Percentiles rank a stretch among this genome's conserved stretches.
phyloP scores from a whole-genome alignment of 768 basidiomycete genomes.

The Clathrus columnatus region DNA sequence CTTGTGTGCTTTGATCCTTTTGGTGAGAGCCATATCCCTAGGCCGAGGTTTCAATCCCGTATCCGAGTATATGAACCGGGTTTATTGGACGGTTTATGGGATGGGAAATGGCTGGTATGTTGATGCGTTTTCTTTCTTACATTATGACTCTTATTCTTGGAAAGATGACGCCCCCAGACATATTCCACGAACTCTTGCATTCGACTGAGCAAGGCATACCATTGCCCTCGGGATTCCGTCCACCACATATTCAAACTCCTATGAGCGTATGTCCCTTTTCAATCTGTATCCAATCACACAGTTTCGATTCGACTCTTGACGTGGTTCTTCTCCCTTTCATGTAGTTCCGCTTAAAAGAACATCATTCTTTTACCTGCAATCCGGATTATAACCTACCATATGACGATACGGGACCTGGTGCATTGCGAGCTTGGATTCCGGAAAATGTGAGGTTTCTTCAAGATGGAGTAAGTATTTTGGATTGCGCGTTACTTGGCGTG shows the following conservation, averaged over 20 bases:
- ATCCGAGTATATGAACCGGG: conserved; percentile 38
- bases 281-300: not conserved
- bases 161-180: conserved; percentile 3
- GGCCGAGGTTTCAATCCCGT: not conserved
- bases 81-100: conserved; percentile 47
- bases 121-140: not conserved
- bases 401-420: conserved; percentile 4
- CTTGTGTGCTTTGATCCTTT: conserved; percentile 37
- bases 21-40: conserved; percentile 13
- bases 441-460: not conserved
- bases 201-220: conserved; percentile 10
- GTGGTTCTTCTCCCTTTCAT: no score
- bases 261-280: conserved; percentile 7
- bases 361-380: not conserved
- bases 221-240: conserved; percentile 15
- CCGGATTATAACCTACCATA: not conserved
- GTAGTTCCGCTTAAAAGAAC: not conserved
- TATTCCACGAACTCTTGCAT: conserved; percentile 14
- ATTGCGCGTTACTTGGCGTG: not conserved
- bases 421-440: conserved; percentile 6
- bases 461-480: not conserved
- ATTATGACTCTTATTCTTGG: not conserved
- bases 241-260: not conserved
- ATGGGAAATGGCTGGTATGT: conserved; percentile 55
- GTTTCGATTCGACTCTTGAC: not conserved